phyloP scores from a whole-genome alignment of 108 stramenopile species.

The Cyclotella kingstonii region DNA sequence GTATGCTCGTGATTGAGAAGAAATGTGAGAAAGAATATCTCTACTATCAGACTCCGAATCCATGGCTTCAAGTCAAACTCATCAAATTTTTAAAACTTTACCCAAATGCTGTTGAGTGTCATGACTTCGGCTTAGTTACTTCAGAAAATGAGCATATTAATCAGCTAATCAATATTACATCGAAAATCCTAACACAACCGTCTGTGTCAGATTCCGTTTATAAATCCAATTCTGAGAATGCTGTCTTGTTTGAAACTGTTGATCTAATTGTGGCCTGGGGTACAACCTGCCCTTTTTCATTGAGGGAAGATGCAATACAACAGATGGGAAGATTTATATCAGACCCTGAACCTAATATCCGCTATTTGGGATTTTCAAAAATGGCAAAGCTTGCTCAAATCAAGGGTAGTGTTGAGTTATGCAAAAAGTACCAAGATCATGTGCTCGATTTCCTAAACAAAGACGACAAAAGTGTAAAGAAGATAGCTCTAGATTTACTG shows the following conservation, averaged over 20 bases:
- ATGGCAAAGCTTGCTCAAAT: slow-evolving; percentile 94
- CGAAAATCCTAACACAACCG: slow-evolving; percentile 86
- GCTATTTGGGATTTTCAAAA: slow-evolving; percentile 93
- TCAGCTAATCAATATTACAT: slow-evolving; percentile 81
- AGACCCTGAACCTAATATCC: slow-evolving; percentile 93
- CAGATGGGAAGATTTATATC: slow-evolving; percentile 93
- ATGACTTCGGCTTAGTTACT: slow-evolving; percentile 46
- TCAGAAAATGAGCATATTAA: slow-evolving; percentile 59
- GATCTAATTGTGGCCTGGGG: slow-evolving; percentile 93
- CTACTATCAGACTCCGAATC: slow-evolving; percentile 94
- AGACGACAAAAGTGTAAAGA: slow-evolving; percentile 93
- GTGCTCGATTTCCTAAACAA: slow-evolving; percentile 93
- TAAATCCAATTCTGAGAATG: slow-evolving; percentile 96
- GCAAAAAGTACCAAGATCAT: slow-evolving; percentile 89
- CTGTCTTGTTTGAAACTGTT: slow-evolving; percentile 96
- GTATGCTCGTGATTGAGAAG: slow-evolving; percentile 84
- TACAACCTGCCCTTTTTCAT: slow-evolving; percentile 61
- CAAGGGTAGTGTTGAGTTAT: slow-evolving; percentile 77
- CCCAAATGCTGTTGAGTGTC: slow-evolving; percentile 61
- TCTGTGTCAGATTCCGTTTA: slow-evolving; percentile 92
- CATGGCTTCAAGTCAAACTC: slow-evolving; percentile 94
- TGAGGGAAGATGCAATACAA: slow-evolving; percentile 87
- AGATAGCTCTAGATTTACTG: slow-evolving; percentile 91
- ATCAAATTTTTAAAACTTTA: slow-evolving; percentile 93
- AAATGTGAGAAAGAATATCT: slow-evolving; percentile 87